Evolutionary conservation across 768 basidiomycete genomes (phyloP).

Genomic region (Cyclocybe aegerita): DNA sequence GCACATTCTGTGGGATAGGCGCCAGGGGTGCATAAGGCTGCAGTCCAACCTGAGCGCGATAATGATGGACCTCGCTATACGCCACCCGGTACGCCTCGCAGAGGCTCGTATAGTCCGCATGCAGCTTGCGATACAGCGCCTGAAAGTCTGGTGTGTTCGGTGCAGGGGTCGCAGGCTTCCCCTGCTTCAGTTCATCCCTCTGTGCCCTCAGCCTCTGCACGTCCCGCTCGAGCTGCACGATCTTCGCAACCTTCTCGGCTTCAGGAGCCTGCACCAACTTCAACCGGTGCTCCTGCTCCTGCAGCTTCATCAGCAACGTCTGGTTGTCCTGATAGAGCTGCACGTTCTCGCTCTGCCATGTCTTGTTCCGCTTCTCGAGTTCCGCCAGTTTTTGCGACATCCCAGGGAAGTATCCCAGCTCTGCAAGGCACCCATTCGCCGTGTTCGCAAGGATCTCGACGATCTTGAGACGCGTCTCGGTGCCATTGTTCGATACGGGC

Average conservation of each 20-base stretch:
- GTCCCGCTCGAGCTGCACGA: conserved; percentile 22
- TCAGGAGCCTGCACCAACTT: conserved; percentile 17
- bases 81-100: conserved; percentile 10
- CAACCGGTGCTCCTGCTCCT: conserved; percentile 18
- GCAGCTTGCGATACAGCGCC: background rate
- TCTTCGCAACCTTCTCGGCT: conserved; percentile 15
- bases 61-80: conserved; percentile 10
- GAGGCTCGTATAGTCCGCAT: conserved; percentile 2
- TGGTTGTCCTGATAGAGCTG: conserved; percentile 41
- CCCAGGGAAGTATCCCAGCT: conserved; percentile 46
- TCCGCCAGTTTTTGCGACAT: conserved; percentile 36
- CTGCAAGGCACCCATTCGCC: conserved; percentile 45
- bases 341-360: conserved; percentile 35
- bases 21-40: background rate
- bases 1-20: background rate
- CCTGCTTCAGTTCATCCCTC: conserved; percentile 5
- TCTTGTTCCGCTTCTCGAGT: conserved; percentile 27
- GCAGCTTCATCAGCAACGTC: conserved; percentile 24
- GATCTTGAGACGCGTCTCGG: conserved; percentile 32
- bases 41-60: background rate
- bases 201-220: conserved; percentile 13
- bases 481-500: background rate
- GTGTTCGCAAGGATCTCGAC: conserved; percentile 44
- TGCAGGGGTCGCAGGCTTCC: conserved; percentile 1
- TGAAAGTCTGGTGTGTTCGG: background rate